These are phyloP conservation scores for Yarrowia divulgata DNA, from an alignment of 805 yeast genomes.

Conservation along the genomic window DNA sequence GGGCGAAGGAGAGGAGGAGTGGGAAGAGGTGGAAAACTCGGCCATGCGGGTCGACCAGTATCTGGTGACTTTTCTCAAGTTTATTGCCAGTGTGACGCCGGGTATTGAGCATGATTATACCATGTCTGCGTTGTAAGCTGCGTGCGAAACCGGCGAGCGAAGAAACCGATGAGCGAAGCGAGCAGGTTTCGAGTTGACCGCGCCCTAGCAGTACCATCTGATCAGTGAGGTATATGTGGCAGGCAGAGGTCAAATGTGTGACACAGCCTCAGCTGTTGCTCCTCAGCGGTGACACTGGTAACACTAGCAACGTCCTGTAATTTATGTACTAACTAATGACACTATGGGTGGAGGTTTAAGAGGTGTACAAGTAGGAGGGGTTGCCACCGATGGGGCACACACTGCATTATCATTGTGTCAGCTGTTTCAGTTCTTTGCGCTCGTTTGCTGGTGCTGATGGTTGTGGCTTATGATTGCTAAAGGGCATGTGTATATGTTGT, in stretches of 20 bases:
- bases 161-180: too few species aligned
- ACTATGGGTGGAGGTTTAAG: neutral
- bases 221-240: too few species aligned
- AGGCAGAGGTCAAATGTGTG: too few species aligned
- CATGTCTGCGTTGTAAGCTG: conserved; percentile 75
- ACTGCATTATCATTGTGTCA: too few species aligned
- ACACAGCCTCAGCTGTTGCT: too few species aligned
- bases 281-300: too few species aligned
- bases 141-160: neutral
- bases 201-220: too few species aligned
- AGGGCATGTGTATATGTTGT: neutral
- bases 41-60: conserved; percentile 87
- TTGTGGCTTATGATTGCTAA: neutral
- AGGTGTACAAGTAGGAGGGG: too few species aligned
- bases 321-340: conserved; percentile 32
- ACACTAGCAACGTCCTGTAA: neutral
- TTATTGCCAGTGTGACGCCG: conserved; percentile 96
- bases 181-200: too few species aligned
- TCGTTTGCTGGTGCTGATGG: too few species aligned
- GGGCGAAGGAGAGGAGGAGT: conserved; percentile 54
- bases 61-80: conserved; percentile 85
- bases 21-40: conserved; percentile 61
- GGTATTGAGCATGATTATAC: conserved; percentile 98
- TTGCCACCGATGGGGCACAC: too few species aligned
- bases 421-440: too few species aligned